Conservation (phyloP, 2,329 filamentous ascomycete species). For the Malbranchea cinnamomea region DNA sequence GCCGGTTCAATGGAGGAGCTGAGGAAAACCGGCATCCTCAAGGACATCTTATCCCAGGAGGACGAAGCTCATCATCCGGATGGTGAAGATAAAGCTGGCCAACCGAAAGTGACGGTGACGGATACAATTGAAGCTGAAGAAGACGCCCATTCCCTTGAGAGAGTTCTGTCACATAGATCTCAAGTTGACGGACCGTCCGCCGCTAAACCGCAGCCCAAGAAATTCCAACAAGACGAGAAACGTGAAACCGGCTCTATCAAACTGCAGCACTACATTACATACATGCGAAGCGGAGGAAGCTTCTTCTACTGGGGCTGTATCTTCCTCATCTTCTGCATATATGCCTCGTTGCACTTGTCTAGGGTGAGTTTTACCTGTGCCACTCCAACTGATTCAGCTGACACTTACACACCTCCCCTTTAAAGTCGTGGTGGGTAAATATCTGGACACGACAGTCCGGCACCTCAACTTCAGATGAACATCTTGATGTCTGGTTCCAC, state of each 20-base stretch:
- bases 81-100: constrained; percentile 22
- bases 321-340: constrained; percentile 38
- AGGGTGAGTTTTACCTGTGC: constrained; percentile 23
- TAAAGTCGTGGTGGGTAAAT: constrained; percentile 33
- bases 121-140: constrained; percentile 14
- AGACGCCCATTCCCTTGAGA: constrained; percentile 32
- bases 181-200: constrained; percentile 3
- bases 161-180: constrained; percentile 23
- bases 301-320: constrained; percentile 44
- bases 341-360: constrained; percentile 40
- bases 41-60: constrained; percentile 26
- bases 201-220: constrained; percentile 33
- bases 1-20: constrained; percentile 51
- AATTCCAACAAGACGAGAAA: constrained; percentile 65
- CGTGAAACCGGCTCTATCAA: constrained; percentile 57
- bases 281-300: constrained; percentile 52
- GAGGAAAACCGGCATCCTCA: constrained; percentile 24
- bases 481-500: constrained; percentile 9
- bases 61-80: constrained; percentile 33
- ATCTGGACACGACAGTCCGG: constrained; percentile 28
- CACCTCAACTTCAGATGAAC: constrained; percentile 6
- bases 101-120: constrained; percentile 1
- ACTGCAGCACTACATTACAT: constrained; percentile 49
- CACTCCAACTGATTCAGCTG: neutral
- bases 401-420: constrained; percentile 1